Evolutionary conservation across 106 monocot species (phyloP), one percentile per base, ranked within the genome.

Genomic region (Dactylorhiza incarnata): DNA sequence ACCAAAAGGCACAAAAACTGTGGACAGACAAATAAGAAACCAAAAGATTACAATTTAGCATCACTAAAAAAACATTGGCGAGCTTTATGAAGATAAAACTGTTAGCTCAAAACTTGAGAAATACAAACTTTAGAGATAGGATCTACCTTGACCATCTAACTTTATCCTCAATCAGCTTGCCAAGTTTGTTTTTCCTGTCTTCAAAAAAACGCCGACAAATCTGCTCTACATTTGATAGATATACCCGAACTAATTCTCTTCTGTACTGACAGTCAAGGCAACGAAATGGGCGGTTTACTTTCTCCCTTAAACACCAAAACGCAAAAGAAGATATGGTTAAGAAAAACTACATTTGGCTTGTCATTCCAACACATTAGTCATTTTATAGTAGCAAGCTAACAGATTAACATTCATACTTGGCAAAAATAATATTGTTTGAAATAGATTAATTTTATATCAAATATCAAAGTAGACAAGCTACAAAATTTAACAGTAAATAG

Each of bases 1-100:
- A 68, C 97, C 97, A 99, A 72, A 99, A 99, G 63, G 80, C 74
- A 85, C 81, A 82, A 65, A 99, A 92, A 86, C 97, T 99, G 84
- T 9, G 45, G 45, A 44, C 45, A 46, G n/a, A 22, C 14, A 69
- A 69, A 14, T 2, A 16, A 44, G n/a, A 46, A 13, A 65, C 29
- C 65, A 65, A 65, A 65, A 9, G 29, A 65, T 65, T 13, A 65
- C 9, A 10, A 10, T 26, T 65, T 65, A 65, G 26, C 29, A 65
- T 20, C 65, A 65, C 19, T 26, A 29, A 65, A 65, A 65, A 65
- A 52, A 52, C 14, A 65, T 3, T 29, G 23, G 61, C 5, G 12
- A 26, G 4, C 13, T 65, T 37, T 65, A 13, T 29, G 29, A 65
- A 37, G 37, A 9, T 26, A 65, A 65, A 4, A 13, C 65, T 63